Evolutionary conservation across 768 basidiomycete genomes (phyloP).

Genomic region (Chalciporus piperatus): DNA sequence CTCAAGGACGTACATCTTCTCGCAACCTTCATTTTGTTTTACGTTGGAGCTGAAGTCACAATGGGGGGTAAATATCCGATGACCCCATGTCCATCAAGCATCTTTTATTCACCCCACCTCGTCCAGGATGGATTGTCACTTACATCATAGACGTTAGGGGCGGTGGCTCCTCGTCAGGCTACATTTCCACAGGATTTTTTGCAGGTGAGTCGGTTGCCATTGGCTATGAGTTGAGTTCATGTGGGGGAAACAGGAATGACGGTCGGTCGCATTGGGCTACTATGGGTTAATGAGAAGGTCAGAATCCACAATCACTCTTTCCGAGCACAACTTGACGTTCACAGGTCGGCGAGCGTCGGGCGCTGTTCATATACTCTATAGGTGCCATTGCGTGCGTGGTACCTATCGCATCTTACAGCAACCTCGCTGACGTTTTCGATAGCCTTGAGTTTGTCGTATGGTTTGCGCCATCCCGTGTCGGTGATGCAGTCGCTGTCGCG

Average conservation of each 20-base stretch:
- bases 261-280: conserved; percentile 27
- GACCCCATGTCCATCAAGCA: not conserved
- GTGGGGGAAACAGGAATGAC: conserved; percentile 19
- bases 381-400: conserved; percentile 29
- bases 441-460: conserved; percentile 68
- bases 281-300: conserved; percentile 31
- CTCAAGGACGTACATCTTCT: conserved; percentile 43
- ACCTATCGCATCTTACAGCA: not conserved
- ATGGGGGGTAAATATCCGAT: conserved; percentile 36
- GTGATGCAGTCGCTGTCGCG: conserved; percentile 60
- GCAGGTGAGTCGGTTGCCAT: conserved; percentile 15
- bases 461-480: conserved; percentile 65
- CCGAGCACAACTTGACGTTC: not conserved
- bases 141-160: conserved; percentile 44
- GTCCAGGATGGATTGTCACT: conserved; percentile 65
- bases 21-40: conserved; percentile 44
- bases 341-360: conserved; percentile 32
- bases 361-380: conserved; percentile 27
- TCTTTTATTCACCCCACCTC: not conserved
- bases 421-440: not conserved
- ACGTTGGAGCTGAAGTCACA: conserved; percentile 53
- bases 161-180: conserved; percentile 46
- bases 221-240: not conserved
- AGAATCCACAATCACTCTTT: not conserved
- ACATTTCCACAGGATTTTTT: conserved; percentile 42